Percentiles rank a stretch among this genome's conserved stretches.
These are phyloP conservation scores for Pinus taeda DNA, from an alignment of 75 land plant genomes.

Conservation along the genomic window DNA sequence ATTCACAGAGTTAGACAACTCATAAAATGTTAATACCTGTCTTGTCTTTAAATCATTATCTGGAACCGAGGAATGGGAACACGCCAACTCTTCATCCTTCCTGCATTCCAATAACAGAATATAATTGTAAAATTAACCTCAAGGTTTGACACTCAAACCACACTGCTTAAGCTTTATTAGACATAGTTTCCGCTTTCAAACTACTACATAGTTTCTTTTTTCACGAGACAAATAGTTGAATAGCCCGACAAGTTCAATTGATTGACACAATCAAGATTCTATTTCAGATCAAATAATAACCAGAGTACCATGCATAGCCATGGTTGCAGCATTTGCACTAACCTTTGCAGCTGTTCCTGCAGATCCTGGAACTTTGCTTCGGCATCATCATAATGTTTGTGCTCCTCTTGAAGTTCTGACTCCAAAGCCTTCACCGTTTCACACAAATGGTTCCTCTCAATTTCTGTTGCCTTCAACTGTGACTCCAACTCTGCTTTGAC, in stretches of 20 bases:
- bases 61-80: not conserved
- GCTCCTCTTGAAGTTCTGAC: constrained; percentile 63
- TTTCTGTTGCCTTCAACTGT: constrained; percentile 33
- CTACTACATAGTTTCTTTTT: not conserved
- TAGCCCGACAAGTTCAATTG: not conserved
- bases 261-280: not conserved
- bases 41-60: not conserved
- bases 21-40: constrained; percentile 2
- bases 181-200: not conserved
- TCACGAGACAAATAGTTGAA: not conserved
- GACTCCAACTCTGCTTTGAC: constrained; percentile 52
- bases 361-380: constrained; percentile 38
- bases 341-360: constrained; percentile 52
- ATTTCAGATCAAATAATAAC: not conserved
- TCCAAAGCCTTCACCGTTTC: constrained; percentile 39
- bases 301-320: not conserved
- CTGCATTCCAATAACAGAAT: constrained; percentile 1
- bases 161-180: not conserved
- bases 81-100: constrained; percentile 9
- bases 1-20: not conserved
- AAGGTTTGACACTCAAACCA: not conserved
- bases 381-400: constrained; percentile 28
- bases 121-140: not conserved
- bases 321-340: constrained; percentile 15
- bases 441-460: constrained; percentile 38